Percentiles rank a stretch among this genome's conserved stretches.
These are phyloP conservation scores for Penicillium freii DNA, from an alignment of 2,329 filamentous ascomycete species.

Conservation along the genomic window DNA sequence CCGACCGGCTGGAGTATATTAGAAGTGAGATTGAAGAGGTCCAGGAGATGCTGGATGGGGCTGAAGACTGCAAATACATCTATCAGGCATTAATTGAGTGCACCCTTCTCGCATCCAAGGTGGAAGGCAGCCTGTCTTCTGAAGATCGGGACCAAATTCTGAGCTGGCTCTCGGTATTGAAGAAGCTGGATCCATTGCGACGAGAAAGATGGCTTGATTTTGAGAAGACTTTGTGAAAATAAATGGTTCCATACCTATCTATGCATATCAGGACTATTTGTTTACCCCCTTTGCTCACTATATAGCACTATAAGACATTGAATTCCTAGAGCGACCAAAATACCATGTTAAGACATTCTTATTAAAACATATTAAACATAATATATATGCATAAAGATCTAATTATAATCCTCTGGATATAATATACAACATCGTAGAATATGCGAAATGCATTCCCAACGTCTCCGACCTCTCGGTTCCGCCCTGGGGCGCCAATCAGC, in stretches of 20 bases:
- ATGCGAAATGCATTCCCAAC: conserved; percentile 14
- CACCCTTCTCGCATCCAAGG: conserved; percentile 56
- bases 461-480: conserved; percentile 17
- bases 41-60: conserved; percentile 63
- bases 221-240: conserved; percentile 47
- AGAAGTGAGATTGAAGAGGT: conserved; percentile 71
- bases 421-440: background rate
- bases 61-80: conserved; percentile 77
- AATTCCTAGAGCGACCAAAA: background rate
- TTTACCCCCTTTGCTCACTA: background rate
- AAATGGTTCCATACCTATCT: background rate
- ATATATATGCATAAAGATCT: background rate
- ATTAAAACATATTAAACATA: background rate
- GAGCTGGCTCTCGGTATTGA: conserved; percentile 64
- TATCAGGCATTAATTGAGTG: conserved; percentile 83
- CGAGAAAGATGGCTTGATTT: conserved; percentile 73
- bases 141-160: conserved; percentile 50
- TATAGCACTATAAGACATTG: background rate
- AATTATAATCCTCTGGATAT: background rate
- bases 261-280: conserved; percentile 1
- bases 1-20: conserved; percentile 66
- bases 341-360: background rate
- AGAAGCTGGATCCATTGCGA: conserved; percentile 70
- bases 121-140: conserved; percentile 48
- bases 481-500: conserved; percentile 22